A percentile compares a stretch with the other conserved stretches of the same genome.
These are phyloP conservation scores for Didymosphaeria variabile DNA, from an alignment of 2,329 filamentous ascomycete genomes.

Conservation along the genomic window DNA sequence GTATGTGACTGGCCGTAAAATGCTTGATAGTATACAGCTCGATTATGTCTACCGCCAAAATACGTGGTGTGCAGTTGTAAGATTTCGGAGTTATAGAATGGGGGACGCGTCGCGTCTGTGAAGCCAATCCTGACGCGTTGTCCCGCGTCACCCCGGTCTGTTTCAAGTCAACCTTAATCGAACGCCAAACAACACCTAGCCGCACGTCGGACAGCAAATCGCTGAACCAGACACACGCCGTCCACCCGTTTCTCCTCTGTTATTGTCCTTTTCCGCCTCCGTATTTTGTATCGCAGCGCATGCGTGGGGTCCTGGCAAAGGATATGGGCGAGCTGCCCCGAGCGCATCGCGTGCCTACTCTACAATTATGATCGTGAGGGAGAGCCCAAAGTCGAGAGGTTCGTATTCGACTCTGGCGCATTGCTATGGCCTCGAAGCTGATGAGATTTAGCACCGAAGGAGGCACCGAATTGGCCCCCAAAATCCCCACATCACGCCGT, in stretches of 20 bases:
- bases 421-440: constrained; percentile 19
- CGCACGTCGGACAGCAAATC: constrained; percentile 28
- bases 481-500: constrained; percentile 70
- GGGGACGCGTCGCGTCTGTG: constrained; percentile 13
- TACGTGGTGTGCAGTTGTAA: background rate
- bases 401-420: constrained; percentile 22
- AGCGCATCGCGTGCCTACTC: constrained; percentile 26
- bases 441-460: constrained; percentile 46
- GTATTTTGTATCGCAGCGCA: background rate
- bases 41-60: background rate
- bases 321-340: constrained; percentile 40
- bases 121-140: constrained; percentile 28
- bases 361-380: constrained; percentile 56
- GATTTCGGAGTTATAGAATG: background rate
- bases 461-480: constrained; percentile 66
- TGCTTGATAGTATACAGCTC: background rate
- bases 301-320: constrained; percentile 23
- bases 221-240: constrained; percentile 9
- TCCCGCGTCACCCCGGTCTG: constrained; percentile 43
- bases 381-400: constrained; percentile 57
- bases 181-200: constrained; percentile 34
- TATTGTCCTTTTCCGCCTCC: constrained; percentile 1
- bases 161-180: constrained; percentile 44
- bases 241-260: background rate
- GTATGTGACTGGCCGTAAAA: background rate